Base-by-base conservation (phyloP, 192 early-diverging fungal species). In the Neocallimastix lanati region DNA sequence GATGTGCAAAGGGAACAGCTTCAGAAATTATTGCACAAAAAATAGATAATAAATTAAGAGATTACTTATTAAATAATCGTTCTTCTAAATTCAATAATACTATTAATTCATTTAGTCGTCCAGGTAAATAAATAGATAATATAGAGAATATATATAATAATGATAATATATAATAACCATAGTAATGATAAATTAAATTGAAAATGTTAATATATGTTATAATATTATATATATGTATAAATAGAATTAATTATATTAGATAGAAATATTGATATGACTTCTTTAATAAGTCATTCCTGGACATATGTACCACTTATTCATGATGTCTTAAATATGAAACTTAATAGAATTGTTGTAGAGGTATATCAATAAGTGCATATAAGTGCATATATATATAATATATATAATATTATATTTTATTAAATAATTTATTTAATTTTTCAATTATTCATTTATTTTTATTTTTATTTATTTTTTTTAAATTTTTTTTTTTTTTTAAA, bases 261-360 rank as follows among this genome's bases (percentile, higher is more conserved):
- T 79, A 88, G 98, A 37, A 94, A 93, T 81, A 85, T 96, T 86
- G 98, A 99, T 85, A 84, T 98, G 77, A 88, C 90, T 13, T 89
- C 93, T 15, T 95, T 99, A 92, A 87, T 99, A 77, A 91, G 86
- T 79, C 98, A 99, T 84, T 94, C 97, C 13, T 99, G 98, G 98
- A 98, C 97, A 0, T 99, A 99, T 84, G 92, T 96, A 80, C 93
- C 95, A 1, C 87, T 99, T 29, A 89, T 99, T 16, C 97, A 99
- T 85, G 98, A 99, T 83, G 88, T 98, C 5, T 89, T 96, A 40
- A 94, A 96, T 50, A 91, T 99, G 89, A 92, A 92, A 77, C 88
- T 98, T 37, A 98, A 97, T 82, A 89, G 95, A 40, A 90, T 99
- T 77, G 83, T 87, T 1, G 83, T 94, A 76, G 85, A 86, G 81